phyloP scores from a whole-genome alignment of 1,284 basidiomycete genomes.

The Peniophora sp. region DNA sequence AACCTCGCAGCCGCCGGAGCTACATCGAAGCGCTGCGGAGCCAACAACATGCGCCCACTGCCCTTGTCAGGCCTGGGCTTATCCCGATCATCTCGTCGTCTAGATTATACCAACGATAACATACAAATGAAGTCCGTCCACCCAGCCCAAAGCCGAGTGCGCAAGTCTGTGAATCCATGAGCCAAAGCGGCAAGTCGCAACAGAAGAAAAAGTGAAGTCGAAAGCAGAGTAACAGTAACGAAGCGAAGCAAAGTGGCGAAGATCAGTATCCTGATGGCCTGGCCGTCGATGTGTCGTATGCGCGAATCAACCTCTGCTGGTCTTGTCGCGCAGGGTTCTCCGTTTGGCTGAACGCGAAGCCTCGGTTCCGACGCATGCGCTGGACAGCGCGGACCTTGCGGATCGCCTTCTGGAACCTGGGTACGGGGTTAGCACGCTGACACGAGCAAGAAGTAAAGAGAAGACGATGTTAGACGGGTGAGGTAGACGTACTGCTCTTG shows the following conservation, averaged over 20 bases:
- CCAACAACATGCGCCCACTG: too few species aligned
- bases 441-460: too few species aligned
- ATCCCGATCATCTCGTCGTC: too few species aligned
- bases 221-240: too few species aligned
- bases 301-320: conserved; percentile 80
- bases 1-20: too few species aligned
- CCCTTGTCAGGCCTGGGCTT: too few species aligned
- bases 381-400: conserved; percentile 96
- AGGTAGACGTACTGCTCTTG: conserved; percentile 80
- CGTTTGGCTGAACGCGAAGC: conserved; percentile 95
- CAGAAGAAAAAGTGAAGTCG: too few species aligned
- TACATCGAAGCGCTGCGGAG: too few species aligned
- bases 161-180: too few species aligned
- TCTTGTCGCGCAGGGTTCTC: conserved; percentile 79
- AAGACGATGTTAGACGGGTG: not conserved
- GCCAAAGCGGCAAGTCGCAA: too few species aligned
- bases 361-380: conserved; percentile 87
- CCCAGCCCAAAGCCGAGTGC: too few species aligned
- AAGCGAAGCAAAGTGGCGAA: not conserved
- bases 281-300: conserved; percentile 82
- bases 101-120: conserved; percentile 9
- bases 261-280: conserved; percentile 64
- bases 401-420: conserved; percentile 92
- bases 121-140: conserved; percentile 9
- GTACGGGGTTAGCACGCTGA: conserved; percentile 5